Percentiles rank a stretch among this genome's conserved stretches.
Evolutionary conservation across 441 rosid genomes (phyloP).

Genomic region (Mallotus japonicus): DNA sequence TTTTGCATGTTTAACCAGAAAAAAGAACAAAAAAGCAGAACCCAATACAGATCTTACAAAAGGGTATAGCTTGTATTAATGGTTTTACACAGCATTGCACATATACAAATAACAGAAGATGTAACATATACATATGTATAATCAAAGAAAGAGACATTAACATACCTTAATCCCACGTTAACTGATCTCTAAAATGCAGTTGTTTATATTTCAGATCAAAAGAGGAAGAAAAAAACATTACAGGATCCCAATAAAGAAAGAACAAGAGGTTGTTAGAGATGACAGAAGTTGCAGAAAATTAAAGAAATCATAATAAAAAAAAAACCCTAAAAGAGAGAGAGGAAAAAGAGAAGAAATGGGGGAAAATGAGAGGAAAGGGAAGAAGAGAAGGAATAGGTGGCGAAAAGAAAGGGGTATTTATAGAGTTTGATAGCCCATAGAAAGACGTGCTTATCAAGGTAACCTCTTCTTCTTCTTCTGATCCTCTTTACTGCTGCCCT

Average conservation of each 20-base stretch:
- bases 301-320: too few species aligned
- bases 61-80: not conserved
- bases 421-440: conserved; percentile 40
- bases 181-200: conserved; percentile 16
- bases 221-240: not conserved
- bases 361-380: not conserved
- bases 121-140: not conserved
- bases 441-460: conserved; percentile 55
- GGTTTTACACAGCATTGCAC: conserved; percentile 12
- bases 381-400: conserved; percentile 28
- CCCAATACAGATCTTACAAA: conserved; percentile 16
- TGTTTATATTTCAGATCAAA: not conserved
- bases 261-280: not conserved
- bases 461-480: conserved; percentile 8
- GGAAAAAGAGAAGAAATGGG: not conserved
- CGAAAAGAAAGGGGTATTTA: conserved; percentile 44
- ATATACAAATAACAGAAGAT: not conserved
- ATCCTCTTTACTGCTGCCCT: not conserved
- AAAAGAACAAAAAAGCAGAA: not conserved
- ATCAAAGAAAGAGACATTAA: not conserved
- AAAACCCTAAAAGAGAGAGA: not conserved
- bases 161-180: conserved; percentile 27
- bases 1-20: conserved; percentile 24
- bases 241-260: not conserved
- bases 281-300: not conserved